Evolutionary conservation across 1,284 basidiomycete species (phyloP).

Genomic region (Flammula alnicola): DNA sequence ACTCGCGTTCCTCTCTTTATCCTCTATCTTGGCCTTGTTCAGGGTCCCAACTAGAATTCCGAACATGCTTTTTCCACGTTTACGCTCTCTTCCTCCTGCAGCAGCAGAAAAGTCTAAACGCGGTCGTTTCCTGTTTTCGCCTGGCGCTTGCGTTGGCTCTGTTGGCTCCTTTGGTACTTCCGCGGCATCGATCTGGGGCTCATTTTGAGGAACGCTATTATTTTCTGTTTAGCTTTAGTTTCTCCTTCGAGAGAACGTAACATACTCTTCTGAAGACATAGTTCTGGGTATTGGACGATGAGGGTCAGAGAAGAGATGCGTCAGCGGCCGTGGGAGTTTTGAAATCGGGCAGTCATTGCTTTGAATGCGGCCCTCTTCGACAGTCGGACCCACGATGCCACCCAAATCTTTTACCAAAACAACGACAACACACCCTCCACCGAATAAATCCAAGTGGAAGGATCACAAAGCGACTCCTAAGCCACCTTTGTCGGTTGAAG

Average conservation of each 20-base stretch:
- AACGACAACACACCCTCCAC: conserved; percentile 5
- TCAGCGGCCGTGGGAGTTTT: conserved; percentile 35
- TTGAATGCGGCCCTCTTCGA: neutral
- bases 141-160: conserved; percentile 37
- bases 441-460: conserved; percentile 28
- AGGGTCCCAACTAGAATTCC: conserved; percentile 79
- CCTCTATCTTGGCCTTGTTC: conserved; percentile 82
- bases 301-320: conserved; percentile 23
- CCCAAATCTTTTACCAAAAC: conserved; percentile 17
- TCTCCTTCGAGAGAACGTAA: neutral
- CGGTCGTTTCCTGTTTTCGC: conserved; percentile 61
- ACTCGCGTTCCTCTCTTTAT: conserved; percentile 76
- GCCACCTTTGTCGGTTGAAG: conserved; percentile 56
- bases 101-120: conserved; percentile 65
- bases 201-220: conserved; percentile 37
- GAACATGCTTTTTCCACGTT: conserved; percentile 84
- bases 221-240: neutral
- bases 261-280: conserved; percentile 52
- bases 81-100: conserved; percentile 57
- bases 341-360: conserved; percentile 1
- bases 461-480: conserved; percentile 41
- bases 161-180: conserved; percentile 41
- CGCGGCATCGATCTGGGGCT: conserved; percentile 33
- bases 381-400: conserved; percentile 19
- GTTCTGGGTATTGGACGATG: conserved; percentile 28